phyloP scores from a whole-genome alignment of 192 early-diverging fungal genomes.

The Haplosporangium gracile region DNA sequence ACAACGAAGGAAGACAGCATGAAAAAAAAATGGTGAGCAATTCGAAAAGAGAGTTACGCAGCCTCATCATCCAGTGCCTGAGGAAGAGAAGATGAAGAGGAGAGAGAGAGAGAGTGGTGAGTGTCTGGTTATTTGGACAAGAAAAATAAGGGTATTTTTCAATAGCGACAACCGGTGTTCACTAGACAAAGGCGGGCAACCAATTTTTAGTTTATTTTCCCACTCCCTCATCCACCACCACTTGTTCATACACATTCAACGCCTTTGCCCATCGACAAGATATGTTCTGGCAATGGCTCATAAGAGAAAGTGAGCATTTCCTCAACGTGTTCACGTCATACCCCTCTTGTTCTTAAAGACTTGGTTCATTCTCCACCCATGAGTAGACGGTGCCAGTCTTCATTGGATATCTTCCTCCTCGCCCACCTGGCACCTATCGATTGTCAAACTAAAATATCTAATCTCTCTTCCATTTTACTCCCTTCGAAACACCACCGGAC shows the following conservation, averaged over 20 bases:
- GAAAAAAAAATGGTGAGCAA: conserved; percentile 6
- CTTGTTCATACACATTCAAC: background rate
- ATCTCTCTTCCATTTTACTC: background rate
- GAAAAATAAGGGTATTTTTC: background rate
- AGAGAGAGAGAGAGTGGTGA: background rate
- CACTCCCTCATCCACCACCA: background rate
- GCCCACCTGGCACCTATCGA: background rate
- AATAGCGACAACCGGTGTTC: background rate
- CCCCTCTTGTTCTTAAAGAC: background rate
- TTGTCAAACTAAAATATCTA: background rate
- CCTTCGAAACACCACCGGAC: background rate
- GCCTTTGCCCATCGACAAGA: background rate
- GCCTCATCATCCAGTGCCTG: background rate
- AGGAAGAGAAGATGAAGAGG: background rate
- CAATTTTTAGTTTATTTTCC: background rate
- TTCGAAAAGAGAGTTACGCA: conserved; percentile 7
- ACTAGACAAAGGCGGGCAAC: background rate
- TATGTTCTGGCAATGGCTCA: background rate
- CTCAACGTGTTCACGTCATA: background rate
- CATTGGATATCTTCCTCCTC: background rate
- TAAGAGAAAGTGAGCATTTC: background rate
- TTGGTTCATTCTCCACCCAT: conserved; percentile 5
- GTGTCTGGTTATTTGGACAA: background rate
- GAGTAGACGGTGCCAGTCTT: background rate
- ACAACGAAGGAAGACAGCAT: background rate